A percentile compares a stretch with the other conserved stretches of the same genome.
phyloP scores from a whole-genome alignment of 2,329 filamentous ascomycete species.

The Hypoxylon sp. region DNA sequence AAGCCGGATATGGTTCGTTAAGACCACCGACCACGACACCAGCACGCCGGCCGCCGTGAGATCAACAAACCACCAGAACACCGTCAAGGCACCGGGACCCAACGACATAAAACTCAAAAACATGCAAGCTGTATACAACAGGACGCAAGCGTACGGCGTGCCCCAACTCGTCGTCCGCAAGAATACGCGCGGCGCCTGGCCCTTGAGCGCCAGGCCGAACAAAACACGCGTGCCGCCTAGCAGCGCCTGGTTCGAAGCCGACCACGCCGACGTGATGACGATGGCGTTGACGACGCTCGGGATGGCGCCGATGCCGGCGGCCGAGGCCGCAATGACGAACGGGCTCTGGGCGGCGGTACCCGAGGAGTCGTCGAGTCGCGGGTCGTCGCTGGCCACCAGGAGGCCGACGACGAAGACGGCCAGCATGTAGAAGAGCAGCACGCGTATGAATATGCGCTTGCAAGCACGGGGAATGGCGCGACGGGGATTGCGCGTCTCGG shows the following conservation, averaged over 20 bases:
- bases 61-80: constrained; percentile 74
- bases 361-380: constrained; percentile 58
- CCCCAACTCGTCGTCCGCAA: constrained; percentile 63
- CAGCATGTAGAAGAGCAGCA: constrained; percentile 69
- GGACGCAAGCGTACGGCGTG: constrained; percentile 68
- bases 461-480: constrained; percentile 61
- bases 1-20: constrained; percentile 70
- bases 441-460: constrained; percentile 68
- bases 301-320: constrained; percentile 74
- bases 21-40: constrained; percentile 71
- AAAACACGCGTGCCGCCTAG: constrained; percentile 69
- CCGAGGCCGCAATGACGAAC: constrained; percentile 78
- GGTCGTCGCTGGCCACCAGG: constrained; percentile 67
- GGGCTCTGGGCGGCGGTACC: constrained; percentile 65
- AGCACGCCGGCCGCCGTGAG: constrained; percentile 72
- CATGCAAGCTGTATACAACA: constrained; percentile 66
- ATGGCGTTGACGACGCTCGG: constrained; percentile 81
- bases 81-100: constrained; percentile 67
- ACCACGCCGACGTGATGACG: constrained; percentile 78
- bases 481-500: constrained; percentile 65
- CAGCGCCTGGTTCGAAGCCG: constrained; percentile 75
- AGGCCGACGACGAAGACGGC: constrained; percentile 69
- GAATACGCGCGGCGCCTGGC: constrained; percentile 68
- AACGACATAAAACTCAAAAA: constrained; percentile 69
- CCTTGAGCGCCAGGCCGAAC: constrained; percentile 69